Conservation (phyloP, 2,329 filamentous ascomycete genomes). For the Helminthosporium solani region DNA sequence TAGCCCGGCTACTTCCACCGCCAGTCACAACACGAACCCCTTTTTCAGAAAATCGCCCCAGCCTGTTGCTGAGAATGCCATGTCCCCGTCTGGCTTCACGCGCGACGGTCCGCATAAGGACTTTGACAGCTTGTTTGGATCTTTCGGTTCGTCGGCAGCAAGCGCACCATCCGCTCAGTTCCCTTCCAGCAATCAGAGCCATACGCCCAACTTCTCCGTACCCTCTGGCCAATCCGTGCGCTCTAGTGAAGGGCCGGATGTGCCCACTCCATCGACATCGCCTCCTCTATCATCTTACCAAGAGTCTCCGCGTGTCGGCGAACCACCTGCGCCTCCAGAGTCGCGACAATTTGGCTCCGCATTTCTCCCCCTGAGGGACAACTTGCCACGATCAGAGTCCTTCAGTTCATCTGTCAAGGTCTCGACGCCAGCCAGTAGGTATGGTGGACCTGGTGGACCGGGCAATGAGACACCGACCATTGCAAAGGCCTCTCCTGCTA, state of each 20-base stretch:
- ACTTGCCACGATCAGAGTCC: conserved; percentile 61
- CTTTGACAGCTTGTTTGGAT: conserved; percentile 85
- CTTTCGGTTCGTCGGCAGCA: conserved; percentile 53
- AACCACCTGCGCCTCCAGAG: conserved; percentile 66
- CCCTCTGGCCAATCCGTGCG: conserved; percentile 47
- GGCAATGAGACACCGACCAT: conserved; percentile 53
- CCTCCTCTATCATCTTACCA: conserved; percentile 58
- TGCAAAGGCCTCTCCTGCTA: conserved; percentile 43
- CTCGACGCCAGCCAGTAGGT: conserved; percentile 68
- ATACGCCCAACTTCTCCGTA: conserved; percentile 40
- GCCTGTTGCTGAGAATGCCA: conserved; percentile 50
- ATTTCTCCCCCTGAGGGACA: conserved; percentile 68
- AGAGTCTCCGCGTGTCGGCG: conserved; percentile 56
- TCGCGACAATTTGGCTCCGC: conserved; percentile 76
- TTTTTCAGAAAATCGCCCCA: conserved; percentile 75
- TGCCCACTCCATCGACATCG: conserved; percentile 63
- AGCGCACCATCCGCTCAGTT: conserved; percentile 61
- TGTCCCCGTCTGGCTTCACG: conserved; percentile 52
- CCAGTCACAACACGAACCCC: conserved; percentile 81
- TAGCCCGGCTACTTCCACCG: conserved; percentile 64
- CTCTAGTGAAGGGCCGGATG: conserved; percentile 51
- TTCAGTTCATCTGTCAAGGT: conserved; percentile 76
- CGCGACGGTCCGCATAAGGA: conserved; percentile 43
- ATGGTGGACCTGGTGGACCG: conserved; percentile 52
- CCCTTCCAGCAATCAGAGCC: conserved; percentile 51